These are phyloP conservation scores for Herpetospermum pedunculosum DNA, from an alignment of 306 rosid species.

Conservation along the genomic window DNA sequence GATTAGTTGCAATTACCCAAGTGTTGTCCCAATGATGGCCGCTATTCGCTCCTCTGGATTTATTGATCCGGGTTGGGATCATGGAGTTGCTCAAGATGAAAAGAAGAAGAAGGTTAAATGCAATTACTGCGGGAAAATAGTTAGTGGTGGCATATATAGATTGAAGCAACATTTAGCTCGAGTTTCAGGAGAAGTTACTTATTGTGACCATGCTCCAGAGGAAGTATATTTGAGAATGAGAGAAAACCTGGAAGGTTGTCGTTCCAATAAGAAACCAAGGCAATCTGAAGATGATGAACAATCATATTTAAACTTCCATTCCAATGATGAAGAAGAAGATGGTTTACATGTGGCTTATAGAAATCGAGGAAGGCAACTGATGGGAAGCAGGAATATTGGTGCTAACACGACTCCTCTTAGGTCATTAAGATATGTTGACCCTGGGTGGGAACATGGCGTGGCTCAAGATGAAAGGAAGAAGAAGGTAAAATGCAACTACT, in stretches of 20 bases:
- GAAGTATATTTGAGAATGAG: constrained; percentile 83
- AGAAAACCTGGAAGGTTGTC: constrained; percentile 78
- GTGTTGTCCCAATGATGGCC: constrained; percentile 29
- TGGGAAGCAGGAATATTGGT: constrained; percentile 41
- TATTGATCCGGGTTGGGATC: constrained; percentile 98
- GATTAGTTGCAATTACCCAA: background rate
- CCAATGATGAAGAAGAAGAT: constrained; percentile 64
- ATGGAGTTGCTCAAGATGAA: constrained; percentile 90
- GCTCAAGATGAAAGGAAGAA: constrained; percentile 98
- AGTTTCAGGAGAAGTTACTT: constrained; percentile 92
- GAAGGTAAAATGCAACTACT: constrained; percentile 89
- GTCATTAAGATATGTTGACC: constrained; percentile 83
- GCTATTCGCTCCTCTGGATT: constrained; percentile 70
- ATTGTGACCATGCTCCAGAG: constrained; percentile 92
- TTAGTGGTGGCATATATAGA: constrained; percentile 94
- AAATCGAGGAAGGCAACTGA: constrained; percentile 72
- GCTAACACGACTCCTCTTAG: constrained; percentile 63
- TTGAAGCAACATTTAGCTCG: constrained; percentile 97
- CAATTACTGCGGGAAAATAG: constrained; percentile 93
- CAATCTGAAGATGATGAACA: constrained; percentile 47
- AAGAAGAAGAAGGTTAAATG: constrained; percentile 94
- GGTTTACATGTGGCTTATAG: constrained; percentile 53
- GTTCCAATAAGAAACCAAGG: constrained; percentile 70
- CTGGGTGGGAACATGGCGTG: constrained; percentile 99
- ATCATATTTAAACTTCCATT: constrained; percentile 50